A percentile compares a stretch with the other conserved stretches of the same genome.
Evolutionary conservation across 768 basidiomycete species (phyloP).

Genomic region (Lactifluus pinguis): DNA sequence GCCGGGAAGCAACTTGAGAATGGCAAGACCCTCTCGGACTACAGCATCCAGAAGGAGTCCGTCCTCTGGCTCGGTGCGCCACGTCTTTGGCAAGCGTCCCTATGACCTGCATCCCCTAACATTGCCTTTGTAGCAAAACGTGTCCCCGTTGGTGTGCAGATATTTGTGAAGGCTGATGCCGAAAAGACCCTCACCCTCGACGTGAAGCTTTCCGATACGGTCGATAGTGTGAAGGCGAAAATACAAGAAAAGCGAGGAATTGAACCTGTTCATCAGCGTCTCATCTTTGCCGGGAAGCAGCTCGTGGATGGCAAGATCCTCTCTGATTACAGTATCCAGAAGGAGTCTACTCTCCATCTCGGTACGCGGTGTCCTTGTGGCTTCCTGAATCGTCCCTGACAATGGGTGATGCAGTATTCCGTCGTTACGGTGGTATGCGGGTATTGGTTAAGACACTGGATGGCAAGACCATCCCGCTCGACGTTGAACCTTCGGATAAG

Average conservation of each 20-base stretch:
- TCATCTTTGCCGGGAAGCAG: slow-evolving; percentile 38
- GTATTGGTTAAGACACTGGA: slow-evolving; percentile 44
- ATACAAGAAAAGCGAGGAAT: slow-evolving; percentile 31
- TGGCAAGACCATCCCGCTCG: slow-evolving; percentile 48
- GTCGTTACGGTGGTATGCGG: slow-evolving; percentile 31
- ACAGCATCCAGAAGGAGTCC: not conserved
- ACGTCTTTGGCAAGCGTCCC: not conserved
- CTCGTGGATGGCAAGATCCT: slow-evolving; percentile 44
- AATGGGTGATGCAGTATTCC: slow-evolving; percentile 28
- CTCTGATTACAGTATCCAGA: slow-evolving; percentile 29
- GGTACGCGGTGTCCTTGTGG: slow-evolving; percentile 14
- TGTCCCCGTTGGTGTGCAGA: not conserved
- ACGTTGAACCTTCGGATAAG: slow-evolving; percentile 34
- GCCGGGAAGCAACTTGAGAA: not conserved
- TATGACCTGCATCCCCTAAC: not conserved
- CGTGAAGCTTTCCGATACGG: slow-evolving; percentile 29
- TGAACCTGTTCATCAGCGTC: slow-evolving; percentile 28
- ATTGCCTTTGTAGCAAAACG: not conserved
- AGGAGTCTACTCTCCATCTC: slow-evolving; percentile 26
- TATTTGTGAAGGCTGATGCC: slow-evolving; percentile 28
- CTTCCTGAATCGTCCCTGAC: not conserved
- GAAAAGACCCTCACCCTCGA: slow-evolving; percentile 30
- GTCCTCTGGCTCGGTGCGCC: not conserved
- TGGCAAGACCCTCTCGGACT: not conserved
- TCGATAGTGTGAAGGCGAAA: slow-evolving; percentile 29